Conservation (phyloP, 2,329 filamentous ascomycete species). For the Dactylonectria macrodidyma region DNA sequence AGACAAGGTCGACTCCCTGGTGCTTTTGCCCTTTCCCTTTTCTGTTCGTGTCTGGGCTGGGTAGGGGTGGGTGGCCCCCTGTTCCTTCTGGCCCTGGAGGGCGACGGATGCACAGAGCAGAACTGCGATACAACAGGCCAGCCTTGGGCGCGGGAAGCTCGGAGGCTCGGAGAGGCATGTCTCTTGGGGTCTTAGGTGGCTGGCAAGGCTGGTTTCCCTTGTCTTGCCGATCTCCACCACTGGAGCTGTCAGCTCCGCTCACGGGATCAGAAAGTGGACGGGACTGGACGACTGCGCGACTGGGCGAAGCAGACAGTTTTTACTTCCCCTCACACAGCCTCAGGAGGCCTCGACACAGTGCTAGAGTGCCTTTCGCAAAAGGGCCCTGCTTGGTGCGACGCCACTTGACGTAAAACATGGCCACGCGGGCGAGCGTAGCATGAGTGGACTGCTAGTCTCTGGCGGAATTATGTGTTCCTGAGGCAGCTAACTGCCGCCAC, state of each 20-base stretch:
- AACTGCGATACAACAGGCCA: neutral
- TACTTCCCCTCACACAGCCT: neutral
- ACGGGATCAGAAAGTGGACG: neutral
- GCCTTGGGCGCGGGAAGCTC: constrained; percentile 4
- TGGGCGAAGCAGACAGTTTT: neutral
- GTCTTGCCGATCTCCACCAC: constrained; percentile 1
- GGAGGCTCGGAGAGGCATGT: neutral
- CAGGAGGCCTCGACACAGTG: neutral
- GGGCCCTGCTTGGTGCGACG: constrained; percentile 33
- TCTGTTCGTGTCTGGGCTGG: too few relatives aligned
- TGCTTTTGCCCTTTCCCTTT: neutral
- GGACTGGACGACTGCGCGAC: neutral
- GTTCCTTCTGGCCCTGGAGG: neutral
- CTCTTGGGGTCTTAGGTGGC: neutral
- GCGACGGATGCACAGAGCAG: neutral
- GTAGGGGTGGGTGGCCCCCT: neutral
- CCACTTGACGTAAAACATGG: constrained; percentile 42
- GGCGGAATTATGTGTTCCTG: constrained; percentile 5
- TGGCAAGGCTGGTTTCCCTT: neutral
- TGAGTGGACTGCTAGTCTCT: neutral
- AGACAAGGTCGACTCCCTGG: constrained; percentile 7
- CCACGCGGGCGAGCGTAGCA: neutral
- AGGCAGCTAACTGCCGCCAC: constrained; percentile 24
- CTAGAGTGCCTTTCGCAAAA: constrained; percentile 4
- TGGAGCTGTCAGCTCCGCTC: constrained; percentile 1